Evolutionary conservation across 73 alveolate species (phyloP), one percentile per base, ranked within the genome.

Genomic region (Uronychia binucleata): DNA sequence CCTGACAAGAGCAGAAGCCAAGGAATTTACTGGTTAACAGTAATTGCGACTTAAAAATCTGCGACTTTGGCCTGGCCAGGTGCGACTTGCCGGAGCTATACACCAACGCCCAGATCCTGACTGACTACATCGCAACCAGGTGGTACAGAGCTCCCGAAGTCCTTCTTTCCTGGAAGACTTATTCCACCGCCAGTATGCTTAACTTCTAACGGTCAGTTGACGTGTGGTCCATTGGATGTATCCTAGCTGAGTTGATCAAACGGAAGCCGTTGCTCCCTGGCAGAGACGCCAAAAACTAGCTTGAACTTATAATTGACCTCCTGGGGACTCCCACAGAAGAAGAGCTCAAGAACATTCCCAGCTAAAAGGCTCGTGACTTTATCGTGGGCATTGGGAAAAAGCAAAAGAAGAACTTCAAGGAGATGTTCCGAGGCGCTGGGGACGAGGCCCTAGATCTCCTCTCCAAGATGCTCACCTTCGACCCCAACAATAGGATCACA

Each of bases 11-110:
- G 58, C 0, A 60, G 82, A 97, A 96, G 90, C 99, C 99, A 0
- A 88, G 97, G 67, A 97, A 97, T 82, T 86, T 97, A 27, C 92
- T 97, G 77, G 97, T 97, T 27, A 96, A 96, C 85, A 86, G 96
- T 31, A 95, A 95, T 86, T 97, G 98, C 79, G 99, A 97, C 81
- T 92, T 97, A 59, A 97, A 97, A 81, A 97, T 97, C 1, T 96
- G 98, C 76, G 99, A 97, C 88, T 97, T 97, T 59, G 99, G 99
- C 0, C 88, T 97, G 0, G 96, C 98, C 1, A 93, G 98, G 78
- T 94, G 95, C 0, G 87, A 94, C 25, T 33, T 87, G 0, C 91
- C 93, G 25, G 94, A 89, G 33, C 83, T 94, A 30, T 32, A 89
- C 58, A 75, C 75, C 33, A 86, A 92, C 74, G 88, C 94, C 0